phyloP scores from a whole-genome alignment of 1,139 yeast genomes.

The Suhomyces bokatorum region DNA sequence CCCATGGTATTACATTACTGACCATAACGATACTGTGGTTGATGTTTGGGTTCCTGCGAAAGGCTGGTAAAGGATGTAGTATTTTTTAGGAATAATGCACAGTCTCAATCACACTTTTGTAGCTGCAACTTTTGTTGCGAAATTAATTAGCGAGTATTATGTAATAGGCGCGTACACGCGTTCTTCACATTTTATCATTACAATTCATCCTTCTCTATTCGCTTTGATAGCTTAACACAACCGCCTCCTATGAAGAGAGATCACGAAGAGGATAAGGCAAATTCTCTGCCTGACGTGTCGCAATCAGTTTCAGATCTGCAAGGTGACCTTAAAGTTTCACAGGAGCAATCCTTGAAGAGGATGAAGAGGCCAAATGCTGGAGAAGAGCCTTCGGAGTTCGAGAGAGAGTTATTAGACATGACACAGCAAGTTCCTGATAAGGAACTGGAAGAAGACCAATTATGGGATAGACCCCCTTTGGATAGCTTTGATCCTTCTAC shows the following conservation, averaged over 20 bases:
- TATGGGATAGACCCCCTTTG: conserved; percentile 62
- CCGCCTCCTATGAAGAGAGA: conserved; percentile 10
- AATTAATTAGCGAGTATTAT: background rate
- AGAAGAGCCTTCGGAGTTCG: conserved; percentile 61
- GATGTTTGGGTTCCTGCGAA: conserved; percentile 76
- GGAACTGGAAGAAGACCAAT: conserved; percentile 42
- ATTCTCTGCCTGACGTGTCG: conserved; percentile 46
- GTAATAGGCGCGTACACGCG: conserved; percentile 4
- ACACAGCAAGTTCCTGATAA: conserved; percentile 40
- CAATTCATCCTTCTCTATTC: background rate
- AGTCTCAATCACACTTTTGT: background rate
- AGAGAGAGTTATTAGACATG: conserved; percentile 63
- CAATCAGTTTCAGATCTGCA: conserved; percentile 27
- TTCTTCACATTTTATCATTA: background rate
- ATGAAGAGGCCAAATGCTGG: conserved; percentile 34
- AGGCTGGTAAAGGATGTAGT: conserved; percentile 38
- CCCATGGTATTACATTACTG: conserved; percentile 58
- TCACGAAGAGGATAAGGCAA: conserved; percentile 33
- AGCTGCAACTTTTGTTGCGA: background rate
- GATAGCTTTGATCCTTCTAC: conserved; percentile 49
- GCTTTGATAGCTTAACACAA: background rate
- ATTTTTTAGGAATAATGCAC: background rate
- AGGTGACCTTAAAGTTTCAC: conserved; percentile 25
- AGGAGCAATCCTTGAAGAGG: conserved; percentile 38
- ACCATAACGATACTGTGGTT: conserved; percentile 48